phyloP scores from a whole-genome alignment of 2,329 filamentous ascomycete species.

The Bipolaris bicolor region DNA sequence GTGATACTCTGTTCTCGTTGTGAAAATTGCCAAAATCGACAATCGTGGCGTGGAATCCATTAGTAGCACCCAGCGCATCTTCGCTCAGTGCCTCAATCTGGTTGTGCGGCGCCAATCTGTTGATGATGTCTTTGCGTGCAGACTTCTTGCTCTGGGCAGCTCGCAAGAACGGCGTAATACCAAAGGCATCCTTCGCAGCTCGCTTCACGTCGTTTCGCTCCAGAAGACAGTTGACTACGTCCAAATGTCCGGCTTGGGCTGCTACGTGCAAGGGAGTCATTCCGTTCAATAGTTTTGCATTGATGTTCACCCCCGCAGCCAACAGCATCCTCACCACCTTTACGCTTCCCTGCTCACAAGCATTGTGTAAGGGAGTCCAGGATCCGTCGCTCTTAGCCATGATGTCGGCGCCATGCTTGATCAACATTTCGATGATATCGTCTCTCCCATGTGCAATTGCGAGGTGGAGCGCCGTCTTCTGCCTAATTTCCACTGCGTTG shows the following conservation, averaged over 20 bases:
- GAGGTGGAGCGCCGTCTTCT: constrained; percentile 47
- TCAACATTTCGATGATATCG: constrained; percentile 45
- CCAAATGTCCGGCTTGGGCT: constrained; percentile 44
- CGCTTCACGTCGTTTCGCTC: constrained; percentile 46
- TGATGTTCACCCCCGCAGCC: constrained; percentile 40
- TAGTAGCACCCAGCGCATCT: constrained; percentile 43
- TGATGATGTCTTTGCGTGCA: constrained; percentile 49
- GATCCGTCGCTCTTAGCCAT: constrained; percentile 44
- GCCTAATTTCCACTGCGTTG: constrained; percentile 42
- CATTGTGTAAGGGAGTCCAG: constrained; percentile 46
- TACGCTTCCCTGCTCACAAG: constrained; percentile 41
- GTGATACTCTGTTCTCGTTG: constrained; percentile 44
- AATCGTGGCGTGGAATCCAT: constrained; percentile 49
- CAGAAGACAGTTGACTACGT: constrained; percentile 47
- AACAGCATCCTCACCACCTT: constrained; percentile 43
- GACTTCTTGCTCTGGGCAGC: constrained; percentile 48
- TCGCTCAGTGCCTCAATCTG: constrained; percentile 46
- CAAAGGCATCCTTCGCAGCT: constrained; percentile 51
- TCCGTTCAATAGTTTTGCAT: constrained; percentile 42
- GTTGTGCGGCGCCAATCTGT: constrained; percentile 51
- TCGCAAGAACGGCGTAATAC: constrained; percentile 52
- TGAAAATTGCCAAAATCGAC: constrained; percentile 49
- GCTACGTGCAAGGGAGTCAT: constrained; percentile 50
- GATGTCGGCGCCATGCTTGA: constrained; percentile 39
- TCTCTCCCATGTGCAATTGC: constrained; percentile 44